A percentile compares a stretch with the other conserved stretches of the same genome.
phyloP scores from a whole-genome alignment of 2,329 filamentous ascomycete species.

The Paracoccidioides lutzii region DNA sequence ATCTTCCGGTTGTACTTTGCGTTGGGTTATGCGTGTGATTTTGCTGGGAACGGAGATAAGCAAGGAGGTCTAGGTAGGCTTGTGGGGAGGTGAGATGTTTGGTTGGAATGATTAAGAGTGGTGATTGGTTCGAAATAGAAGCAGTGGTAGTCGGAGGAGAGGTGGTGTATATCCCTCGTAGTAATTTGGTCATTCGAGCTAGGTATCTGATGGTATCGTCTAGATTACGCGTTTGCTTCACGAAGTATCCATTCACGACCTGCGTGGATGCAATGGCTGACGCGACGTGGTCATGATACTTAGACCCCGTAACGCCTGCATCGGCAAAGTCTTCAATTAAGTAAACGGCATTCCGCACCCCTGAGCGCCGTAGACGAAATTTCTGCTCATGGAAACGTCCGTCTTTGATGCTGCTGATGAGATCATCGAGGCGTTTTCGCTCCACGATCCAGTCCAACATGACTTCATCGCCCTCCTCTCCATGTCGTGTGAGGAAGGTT shows the following conservation, averaged over 20 bases:
- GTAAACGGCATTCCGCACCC: conserved; percentile 65
- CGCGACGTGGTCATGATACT: conserved; percentile 54
- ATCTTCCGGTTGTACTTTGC: conserved; percentile 39
- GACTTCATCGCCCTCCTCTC: conserved; percentile 49
- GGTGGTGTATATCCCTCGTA: conserved; percentile 48
- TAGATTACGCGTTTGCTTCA: conserved; percentile 62
- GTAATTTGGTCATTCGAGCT: conserved; percentile 54
- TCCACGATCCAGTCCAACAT: conserved; percentile 72
- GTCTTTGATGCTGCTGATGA: conserved; percentile 70
- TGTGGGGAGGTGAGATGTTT: conserved; percentile 42
- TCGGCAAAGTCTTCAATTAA: conserved; percentile 62
- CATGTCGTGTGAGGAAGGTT: conserved; percentile 41
- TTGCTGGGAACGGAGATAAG: conserved; percentile 44
- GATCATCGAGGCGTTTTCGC: conserved; percentile 65
- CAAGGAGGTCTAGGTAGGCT: conserved; percentile 54
- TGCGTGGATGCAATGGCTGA: conserved; percentile 66
- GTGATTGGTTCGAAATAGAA: conserved; percentile 31
- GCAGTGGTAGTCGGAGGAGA: conserved; percentile 4
- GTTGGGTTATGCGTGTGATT: conserved; percentile 38
- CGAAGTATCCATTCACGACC: conserved; percentile 65
- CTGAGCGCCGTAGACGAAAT: conserved; percentile 59
- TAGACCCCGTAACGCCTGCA: conserved; percentile 27
- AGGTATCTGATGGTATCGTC: conserved; percentile 70
- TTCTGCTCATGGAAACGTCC: conserved; percentile 76
- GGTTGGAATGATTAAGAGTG: conserved; percentile 54